These are phyloP conservation scores for Esteya vermicola DNA, from an alignment of 2,329 filamentous ascomycete species.

Conservation along the genomic window DNA sequence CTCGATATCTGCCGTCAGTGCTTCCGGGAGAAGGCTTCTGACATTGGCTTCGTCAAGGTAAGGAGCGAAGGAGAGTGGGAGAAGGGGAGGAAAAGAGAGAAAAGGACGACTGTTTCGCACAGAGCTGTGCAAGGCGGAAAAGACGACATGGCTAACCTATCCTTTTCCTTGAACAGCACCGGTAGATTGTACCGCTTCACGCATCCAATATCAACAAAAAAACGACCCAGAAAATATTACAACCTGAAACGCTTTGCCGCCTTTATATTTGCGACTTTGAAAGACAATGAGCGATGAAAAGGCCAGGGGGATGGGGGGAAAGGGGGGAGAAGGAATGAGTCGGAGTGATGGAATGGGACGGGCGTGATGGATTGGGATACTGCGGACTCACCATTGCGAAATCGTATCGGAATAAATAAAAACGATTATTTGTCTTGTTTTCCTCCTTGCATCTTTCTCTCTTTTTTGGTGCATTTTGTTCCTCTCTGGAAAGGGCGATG, in stretches of 20 bases:
- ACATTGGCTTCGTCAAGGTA: slow-evolving; percentile 64
- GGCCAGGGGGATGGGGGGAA: too few species aligned
- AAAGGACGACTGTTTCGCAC: not conserved
- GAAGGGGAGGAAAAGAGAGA: not conserved
- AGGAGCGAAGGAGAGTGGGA: slow-evolving; percentile 11
- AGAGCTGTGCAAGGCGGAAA: too few species aligned
- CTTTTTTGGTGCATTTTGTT: too few species aligned
- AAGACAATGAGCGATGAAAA: slow-evolving; percentile 3
- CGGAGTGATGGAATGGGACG: not conserved
- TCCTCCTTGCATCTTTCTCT: too few species aligned
- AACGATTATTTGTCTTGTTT: not conserved
- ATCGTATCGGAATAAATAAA: not conserved
- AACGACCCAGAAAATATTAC: too few species aligned
- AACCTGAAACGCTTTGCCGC: too few species aligned
- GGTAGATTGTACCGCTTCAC: too few species aligned
- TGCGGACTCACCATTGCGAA: not conserved
- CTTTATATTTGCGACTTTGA: too few species aligned
- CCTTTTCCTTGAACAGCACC: not conserved
- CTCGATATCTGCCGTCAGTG: slow-evolving; percentile 76
- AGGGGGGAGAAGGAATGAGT: not conserved
- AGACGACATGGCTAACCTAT: too few species aligned
- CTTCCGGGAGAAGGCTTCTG: slow-evolving; percentile 60
- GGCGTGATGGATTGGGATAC: slow-evolving; percentile 1
- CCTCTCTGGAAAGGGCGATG: too few species aligned
- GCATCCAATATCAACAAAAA: too few species aligned